Percentiles rank a stretch among this genome's conserved stretches.
Evolutionary conservation across 177 flowering plant species (phyloP).

Genomic region (Vitis hybrid): DNA sequence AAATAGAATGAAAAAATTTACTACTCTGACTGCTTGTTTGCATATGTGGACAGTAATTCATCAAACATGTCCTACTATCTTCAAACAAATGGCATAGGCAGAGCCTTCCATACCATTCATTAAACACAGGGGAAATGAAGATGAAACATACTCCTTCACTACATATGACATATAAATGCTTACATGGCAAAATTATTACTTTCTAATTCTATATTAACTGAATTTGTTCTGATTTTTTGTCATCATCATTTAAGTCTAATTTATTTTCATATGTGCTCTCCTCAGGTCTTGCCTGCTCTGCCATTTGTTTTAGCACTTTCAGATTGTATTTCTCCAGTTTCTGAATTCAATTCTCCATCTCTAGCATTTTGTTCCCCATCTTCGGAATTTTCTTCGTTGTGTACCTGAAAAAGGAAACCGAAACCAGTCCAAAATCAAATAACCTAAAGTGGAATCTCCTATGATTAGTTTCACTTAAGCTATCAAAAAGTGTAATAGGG

Average conservation of each 20-base stretch:
- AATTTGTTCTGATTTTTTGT: conserved; percentile 7
- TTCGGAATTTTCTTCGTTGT: conserved; percentile 9
- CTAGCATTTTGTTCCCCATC: conserved; percentile 9
- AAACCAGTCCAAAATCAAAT: background rate
- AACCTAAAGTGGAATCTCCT: no score
- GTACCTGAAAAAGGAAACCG: conserved; percentile 8
- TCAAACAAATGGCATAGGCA: no score
- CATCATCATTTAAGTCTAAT: no score
- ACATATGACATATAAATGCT: no score
- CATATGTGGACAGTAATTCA: no score
- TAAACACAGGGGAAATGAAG: no score
- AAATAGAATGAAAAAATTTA: no score
- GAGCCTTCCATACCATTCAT: no score
- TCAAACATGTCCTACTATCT: no score
- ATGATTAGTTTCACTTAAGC: background rate
- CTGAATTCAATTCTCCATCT: conserved; percentile 17
- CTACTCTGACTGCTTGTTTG: no score
- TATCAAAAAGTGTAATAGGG: background rate
- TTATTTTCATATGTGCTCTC: background rate
- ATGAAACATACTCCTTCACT: no score
- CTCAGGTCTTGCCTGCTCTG: conserved; percentile 4
- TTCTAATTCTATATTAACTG: conserved; percentile 8
- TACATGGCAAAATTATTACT: background rate
- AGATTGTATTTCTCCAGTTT: conserved; percentile 15
- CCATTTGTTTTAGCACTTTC: background rate